Percentiles rank a stretch among this genome's conserved stretches.
These are phyloP conservation scores for Fraxinus baroniana DNA, from an alignment of 305 asterid species.

Conservation along the genomic window DNA sequence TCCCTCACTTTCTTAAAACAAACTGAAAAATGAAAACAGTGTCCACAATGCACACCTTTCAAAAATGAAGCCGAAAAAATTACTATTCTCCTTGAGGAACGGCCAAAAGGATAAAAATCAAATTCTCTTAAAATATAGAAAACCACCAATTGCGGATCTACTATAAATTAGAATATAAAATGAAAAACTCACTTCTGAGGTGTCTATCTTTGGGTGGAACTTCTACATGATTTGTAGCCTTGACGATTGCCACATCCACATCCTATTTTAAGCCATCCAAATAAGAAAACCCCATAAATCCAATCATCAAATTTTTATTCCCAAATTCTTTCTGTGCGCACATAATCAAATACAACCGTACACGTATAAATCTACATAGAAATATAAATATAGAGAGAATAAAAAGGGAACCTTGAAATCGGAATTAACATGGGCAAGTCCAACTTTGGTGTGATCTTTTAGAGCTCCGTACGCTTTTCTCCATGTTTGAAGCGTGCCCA, in stretches of 20 bases:
- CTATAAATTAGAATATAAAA: background rate
- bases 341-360: background rate
- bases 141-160: background rate
- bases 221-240: slow-evolving; percentile 98
- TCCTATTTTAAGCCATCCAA: slow-evolving; percentile 53
- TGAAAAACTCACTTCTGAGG: slow-evolving; percentile 64
- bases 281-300: background rate
- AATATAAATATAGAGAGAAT: background rate
- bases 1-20: background rate
- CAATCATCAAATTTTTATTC: background rate
- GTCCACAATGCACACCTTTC: background rate
- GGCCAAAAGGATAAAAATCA: slow-evolving; percentile 1
- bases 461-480: background rate
- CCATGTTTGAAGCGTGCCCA: background rate
- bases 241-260: slow-evolving; percentile 96
- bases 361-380: background rate
- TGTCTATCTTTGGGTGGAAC: slow-evolving; percentile 93
- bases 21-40: background rate
- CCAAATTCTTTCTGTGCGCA: background rate
- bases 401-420: slow-evolving; percentile 71
- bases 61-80: background rate
- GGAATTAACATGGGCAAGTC: slow-evolving; percentile 85
- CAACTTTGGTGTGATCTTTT: background rate
- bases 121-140: slow-evolving; percentile 11
- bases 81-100: background rate